Percentiles rank a stretch among this genome's conserved stretches.
Evolutionary conservation across 805 yeast genomes (phyloP).

Genomic region (Candida xyloterini): DNA sequence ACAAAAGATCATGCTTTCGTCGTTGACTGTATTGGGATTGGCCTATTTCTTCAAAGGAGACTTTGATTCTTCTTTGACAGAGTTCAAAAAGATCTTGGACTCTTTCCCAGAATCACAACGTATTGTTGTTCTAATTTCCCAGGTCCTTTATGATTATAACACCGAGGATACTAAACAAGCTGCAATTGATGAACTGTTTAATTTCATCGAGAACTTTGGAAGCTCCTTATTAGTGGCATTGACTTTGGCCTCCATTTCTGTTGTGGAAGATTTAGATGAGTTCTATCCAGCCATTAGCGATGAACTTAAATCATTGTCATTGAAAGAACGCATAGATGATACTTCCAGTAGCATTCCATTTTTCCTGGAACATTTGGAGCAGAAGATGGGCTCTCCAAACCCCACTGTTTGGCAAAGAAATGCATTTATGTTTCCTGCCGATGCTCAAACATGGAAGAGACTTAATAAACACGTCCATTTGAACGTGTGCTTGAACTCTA

Average conservation of each 20-base stretch:
- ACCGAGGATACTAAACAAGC: conserved; percentile 75
- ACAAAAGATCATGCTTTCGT: conserved; percentile 46
- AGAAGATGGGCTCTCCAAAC: conserved; percentile 32
- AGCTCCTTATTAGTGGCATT: conserved; percentile 64
- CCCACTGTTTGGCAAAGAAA: conserved; percentile 58
- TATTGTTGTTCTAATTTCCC: conserved; percentile 71
- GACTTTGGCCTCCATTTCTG: conserved; percentile 74
- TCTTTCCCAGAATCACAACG: conserved; percentile 56
- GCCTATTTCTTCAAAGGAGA: conserved; percentile 60
- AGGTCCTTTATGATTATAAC: conserved; percentile 74
- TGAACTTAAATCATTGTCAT: conserved; percentile 55
- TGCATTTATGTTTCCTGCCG: conserved; percentile 73
- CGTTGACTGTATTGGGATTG: conserved; percentile 69
- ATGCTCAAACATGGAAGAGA: conserved; percentile 65
- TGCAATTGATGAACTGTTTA: conserved; percentile 78
- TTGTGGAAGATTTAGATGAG: conserved; percentile 57
- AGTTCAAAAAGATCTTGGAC: conserved; percentile 62
- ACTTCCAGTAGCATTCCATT: conserved; percentile 54
- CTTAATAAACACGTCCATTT: conserved; percentile 55
- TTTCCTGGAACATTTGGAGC: conserved; percentile 50
- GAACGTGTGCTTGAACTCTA: conserved; percentile 51
- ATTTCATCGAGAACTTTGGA: conserved; percentile 60
- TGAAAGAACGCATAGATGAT: conserved; percentile 47
- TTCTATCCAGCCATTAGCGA: conserved; percentile 60
- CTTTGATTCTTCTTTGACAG: conserved; percentile 62